These are phyloP conservation scores for Pythium chondricola DNA, from an alignment of 352 stramenopile genomes.

Conservation along the genomic window DNA sequence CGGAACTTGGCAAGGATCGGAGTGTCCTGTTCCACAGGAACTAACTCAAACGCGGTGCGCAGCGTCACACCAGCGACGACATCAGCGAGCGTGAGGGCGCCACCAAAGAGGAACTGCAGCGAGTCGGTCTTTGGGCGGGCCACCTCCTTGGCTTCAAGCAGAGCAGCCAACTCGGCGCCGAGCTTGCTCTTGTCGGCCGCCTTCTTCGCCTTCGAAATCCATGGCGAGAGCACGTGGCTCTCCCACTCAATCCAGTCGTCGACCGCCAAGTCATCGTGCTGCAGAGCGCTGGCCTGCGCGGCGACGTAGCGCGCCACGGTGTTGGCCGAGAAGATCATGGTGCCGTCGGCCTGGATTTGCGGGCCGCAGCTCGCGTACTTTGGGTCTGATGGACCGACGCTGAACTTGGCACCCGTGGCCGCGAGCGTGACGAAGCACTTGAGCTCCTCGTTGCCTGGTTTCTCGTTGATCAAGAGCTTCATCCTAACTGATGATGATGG, in stretches of 20 bases:
- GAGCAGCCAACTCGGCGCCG: slow-evolving; percentile 30
- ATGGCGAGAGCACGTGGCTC: slow-evolving; percentile 50
- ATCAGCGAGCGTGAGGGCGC: slow-evolving; percentile 59
- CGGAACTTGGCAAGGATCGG: slow-evolving; percentile 50
- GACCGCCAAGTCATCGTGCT: slow-evolving; percentile 67
- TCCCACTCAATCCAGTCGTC: slow-evolving; percentile 86
- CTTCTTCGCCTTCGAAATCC: slow-evolving; percentile 52
- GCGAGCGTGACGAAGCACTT: slow-evolving; percentile 76
- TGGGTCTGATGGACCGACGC: slow-evolving; percentile 43
- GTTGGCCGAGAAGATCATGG: slow-evolving; percentile 74
- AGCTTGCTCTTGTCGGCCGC: slow-evolving; percentile 18
- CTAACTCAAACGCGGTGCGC: slow-evolving; percentile 45
- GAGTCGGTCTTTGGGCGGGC: slow-evolving; percentile 31
- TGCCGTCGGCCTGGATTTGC: slow-evolving; percentile 32
- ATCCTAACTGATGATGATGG: slow-evolving; percentile 14
- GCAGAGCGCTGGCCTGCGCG: slow-evolving; percentile 26
- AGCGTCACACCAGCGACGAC: slow-evolving; percentile 69
- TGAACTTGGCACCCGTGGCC: slow-evolving; percentile 35
- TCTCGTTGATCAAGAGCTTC: slow-evolving; percentile 65
- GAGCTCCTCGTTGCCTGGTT: slow-evolving; percentile 60
- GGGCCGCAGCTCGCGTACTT: slow-evolving; percentile 53
- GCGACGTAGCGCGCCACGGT: slow-evolving; percentile 70
- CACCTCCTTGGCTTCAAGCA: slow-evolving; percentile 62
- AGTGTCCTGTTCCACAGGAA: slow-evolving; percentile 40
- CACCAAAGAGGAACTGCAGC: slow-evolving; percentile 61